Conservation (phyloP, 2,329 filamentous ascomycete genomes). For the Shiraia bambusicola region DNA sequence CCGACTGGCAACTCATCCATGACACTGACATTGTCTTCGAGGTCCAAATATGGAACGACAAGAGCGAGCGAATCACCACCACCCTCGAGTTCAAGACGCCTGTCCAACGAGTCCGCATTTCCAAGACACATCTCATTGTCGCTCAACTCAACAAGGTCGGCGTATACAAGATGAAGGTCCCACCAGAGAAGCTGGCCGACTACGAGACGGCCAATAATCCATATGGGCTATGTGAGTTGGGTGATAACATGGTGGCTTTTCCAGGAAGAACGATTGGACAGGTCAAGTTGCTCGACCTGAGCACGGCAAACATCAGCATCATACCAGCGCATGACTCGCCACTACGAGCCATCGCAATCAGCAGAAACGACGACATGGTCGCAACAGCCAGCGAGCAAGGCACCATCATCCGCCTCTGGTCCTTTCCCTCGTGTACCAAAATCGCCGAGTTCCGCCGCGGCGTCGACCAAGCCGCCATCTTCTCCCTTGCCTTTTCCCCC, state of each 20-base stretch:
- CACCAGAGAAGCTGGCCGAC: slow-evolving; percentile 67
- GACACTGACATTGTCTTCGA: slow-evolving; percentile 41
- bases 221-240: slow-evolving; percentile 76
- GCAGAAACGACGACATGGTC: slow-evolving; percentile 74
- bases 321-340: slow-evolving; percentile 84
- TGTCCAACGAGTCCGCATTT: slow-evolving; percentile 77
- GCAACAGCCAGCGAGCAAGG: slow-evolving; percentile 93
- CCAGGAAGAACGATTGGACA: slow-evolving; percentile 87
- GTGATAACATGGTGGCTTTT: slow-evolving; percentile 73
- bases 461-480: slow-evolving; percentile 83
- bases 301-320: slow-evolving; percentile 82
- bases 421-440: slow-evolving; percentile 75
- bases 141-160: slow-evolving; percentile 79
- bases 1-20: slow-evolving; percentile 28
- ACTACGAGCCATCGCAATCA: slow-evolving; percentile 76
- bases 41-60: slow-evolving; percentile 90
- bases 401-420: slow-evolving; percentile 84
- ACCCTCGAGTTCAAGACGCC: slow-evolving; percentile 77
- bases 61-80: slow-evolving; percentile 72
- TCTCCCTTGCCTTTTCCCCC: slow-evolving; percentile 84
- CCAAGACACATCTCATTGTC: slow-evolving; percentile 74
- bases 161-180: slow-evolving; percentile 76
- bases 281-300: slow-evolving; percentile 80
- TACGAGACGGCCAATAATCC: slow-evolving; percentile 88
- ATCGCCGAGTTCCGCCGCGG: slow-evolving; percentile 84